phyloP scores from a whole-genome alignment of 768 basidiomycete genomes.

The Tephrocybe sp. region DNA sequence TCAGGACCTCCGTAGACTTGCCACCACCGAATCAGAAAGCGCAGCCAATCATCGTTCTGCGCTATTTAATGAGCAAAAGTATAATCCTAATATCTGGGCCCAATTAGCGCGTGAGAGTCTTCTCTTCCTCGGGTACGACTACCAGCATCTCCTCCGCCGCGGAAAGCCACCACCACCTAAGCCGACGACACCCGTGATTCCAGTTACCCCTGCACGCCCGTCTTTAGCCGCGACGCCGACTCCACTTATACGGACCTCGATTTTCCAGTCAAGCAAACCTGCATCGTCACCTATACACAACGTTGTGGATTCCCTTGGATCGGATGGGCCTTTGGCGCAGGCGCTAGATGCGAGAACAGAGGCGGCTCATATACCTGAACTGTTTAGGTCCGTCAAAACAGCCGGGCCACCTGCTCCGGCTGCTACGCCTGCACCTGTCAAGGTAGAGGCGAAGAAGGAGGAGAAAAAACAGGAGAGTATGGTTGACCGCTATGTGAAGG shows the following conservation, averaged over 20 bases:
- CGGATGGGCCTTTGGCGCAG: slow-evolving; percentile 54
- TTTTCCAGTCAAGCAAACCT: slow-evolving; percentile 39
- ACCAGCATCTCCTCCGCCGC: slow-evolving; percentile 60
- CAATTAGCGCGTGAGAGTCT: slow-evolving; percentile 57
- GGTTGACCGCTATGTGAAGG: slow-evolving; percentile 3
- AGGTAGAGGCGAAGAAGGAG: slow-evolving; percentile 13
- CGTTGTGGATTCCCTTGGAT: slow-evolving; percentile 55
- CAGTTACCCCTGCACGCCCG: slow-evolving; percentile 15
- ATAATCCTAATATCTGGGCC: slow-evolving; percentile 61
- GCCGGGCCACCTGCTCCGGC: slow-evolving; percentile 15
- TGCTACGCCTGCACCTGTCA: neutral
- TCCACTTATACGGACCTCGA: slow-evolving; percentile 37
- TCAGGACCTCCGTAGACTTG: slow-evolving; percentile 53
- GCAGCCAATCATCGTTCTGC: slow-evolving; percentile 46
- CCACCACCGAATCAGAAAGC: slow-evolving; percentile 38
- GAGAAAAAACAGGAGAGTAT: slow-evolving; percentile 17
- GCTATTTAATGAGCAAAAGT: slow-evolving; percentile 69
- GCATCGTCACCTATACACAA: slow-evolving; percentile 45
- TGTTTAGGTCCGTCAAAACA: slow-evolving; percentile 41
- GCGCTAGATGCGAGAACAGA: slow-evolving; percentile 47
- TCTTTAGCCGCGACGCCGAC: slow-evolving; percentile 36
- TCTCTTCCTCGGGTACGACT: slow-evolving; percentile 62
- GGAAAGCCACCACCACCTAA: slow-evolving; percentile 40
- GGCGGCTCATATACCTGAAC: slow-evolving; percentile 34
- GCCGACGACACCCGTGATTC: slow-evolving; percentile 10